These are phyloP conservation scores for Trichoderma koningii DNA, from an alignment of 2,329 filamentous ascomycete species.

Conservation along the genomic window DNA sequence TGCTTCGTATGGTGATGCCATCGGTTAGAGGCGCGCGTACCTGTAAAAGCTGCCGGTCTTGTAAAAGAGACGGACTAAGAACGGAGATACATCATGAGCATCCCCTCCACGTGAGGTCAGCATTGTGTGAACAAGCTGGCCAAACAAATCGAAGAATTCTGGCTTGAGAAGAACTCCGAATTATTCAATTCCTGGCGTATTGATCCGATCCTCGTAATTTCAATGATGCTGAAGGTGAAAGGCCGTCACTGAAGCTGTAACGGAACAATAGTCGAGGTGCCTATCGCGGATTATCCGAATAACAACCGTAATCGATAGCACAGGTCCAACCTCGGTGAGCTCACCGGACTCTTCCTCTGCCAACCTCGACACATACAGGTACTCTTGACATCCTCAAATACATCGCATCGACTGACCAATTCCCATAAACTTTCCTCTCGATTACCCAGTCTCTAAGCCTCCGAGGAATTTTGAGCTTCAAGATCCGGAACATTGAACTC, in stretches of 20 bases:
- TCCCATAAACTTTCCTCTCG: no score
- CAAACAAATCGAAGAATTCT: no score
- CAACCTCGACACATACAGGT: neutral
- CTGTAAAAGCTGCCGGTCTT: conserved; percentile 70
- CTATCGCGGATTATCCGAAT: conserved; percentile 31
- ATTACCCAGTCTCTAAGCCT: neutral
- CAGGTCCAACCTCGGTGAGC: neutral
- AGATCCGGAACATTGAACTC: neutral
- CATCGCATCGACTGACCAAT: neutral
- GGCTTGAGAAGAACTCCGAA: neutral
- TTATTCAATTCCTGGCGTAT: neutral
- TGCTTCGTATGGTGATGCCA: neutral
- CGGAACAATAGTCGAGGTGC: neutral
- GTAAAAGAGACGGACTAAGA: conserved; percentile 85
- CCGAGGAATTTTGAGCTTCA: neutral
- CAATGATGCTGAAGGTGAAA: neutral
- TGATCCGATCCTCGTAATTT: neutral
- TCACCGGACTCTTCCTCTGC: neutral
- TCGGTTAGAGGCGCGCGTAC: conserved; percentile 42
- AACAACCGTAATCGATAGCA: conserved; percentile 37
- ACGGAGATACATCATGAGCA: conserved; percentile 75
- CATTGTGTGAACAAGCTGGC: neutral
- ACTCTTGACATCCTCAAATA: neutral
- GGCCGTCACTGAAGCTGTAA: neutral
- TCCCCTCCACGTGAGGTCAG: neutral